Conservation (phyloP, 306 rosid genomes). For the Astragalus glycyphyllos region DNA sequence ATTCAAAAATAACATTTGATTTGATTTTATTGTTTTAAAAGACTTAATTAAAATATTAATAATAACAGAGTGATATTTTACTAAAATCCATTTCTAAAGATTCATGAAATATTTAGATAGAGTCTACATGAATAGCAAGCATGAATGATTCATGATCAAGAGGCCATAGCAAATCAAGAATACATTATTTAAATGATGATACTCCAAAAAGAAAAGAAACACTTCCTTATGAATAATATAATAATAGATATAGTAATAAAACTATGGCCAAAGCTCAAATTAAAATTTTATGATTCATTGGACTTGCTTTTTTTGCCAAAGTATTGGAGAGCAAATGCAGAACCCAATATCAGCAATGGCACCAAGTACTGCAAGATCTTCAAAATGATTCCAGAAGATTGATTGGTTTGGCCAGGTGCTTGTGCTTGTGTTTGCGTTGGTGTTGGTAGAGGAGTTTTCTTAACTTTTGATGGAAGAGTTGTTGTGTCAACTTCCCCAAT, state of each 20-base stretch:
- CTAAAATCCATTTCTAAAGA: constrained; percentile 23
- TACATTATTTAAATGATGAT: neutral
- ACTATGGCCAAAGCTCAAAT: constrained; percentile 32
- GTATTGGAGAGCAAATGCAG: constrained; percentile 71
- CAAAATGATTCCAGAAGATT: constrained; percentile 52
- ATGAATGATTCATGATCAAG: neutral
- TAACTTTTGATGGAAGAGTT: constrained; percentile 55
- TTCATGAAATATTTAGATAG: constrained; percentile 7
- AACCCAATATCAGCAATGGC: constrained; percentile 68
- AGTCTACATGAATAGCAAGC: constrained; percentile 20
- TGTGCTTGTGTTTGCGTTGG: constrained; percentile 31
- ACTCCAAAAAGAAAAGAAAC: constrained; percentile 7
- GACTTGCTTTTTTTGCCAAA: constrained; percentile 50
- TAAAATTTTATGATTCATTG: constrained; percentile 31
- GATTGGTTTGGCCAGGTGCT: constrained; percentile 25
- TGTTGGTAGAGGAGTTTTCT: constrained; percentile 28
- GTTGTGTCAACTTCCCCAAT: constrained; percentile 66
- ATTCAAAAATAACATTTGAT: neutral
- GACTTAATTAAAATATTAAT: too few relatives aligned
- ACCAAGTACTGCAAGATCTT: constrained; percentile 62
- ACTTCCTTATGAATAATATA: constrained; percentile 15
- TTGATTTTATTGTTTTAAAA: too few relatives aligned
- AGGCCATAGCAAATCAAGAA: constrained; percentile 30
- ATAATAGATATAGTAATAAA: constrained; percentile 14
- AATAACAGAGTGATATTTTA: too few relatives aligned